Conservation (phyloP, 805 yeast genomes). For the Kuraishia hungarica region DNA sequence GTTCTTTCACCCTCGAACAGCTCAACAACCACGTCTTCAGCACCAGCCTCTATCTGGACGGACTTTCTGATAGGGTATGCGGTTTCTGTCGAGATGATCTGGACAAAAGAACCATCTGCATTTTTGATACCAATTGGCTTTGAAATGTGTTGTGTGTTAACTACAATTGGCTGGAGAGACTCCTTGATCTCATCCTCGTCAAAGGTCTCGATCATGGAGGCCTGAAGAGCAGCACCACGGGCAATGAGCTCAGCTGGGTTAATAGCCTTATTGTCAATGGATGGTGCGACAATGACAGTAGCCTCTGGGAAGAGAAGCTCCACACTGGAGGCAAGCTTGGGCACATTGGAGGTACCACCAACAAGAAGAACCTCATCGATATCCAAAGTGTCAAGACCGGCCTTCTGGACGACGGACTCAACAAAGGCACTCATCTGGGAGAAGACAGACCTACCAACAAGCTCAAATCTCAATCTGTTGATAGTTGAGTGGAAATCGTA, state of each 20-base stretch:
- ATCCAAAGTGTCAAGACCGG: conserved; percentile 76
- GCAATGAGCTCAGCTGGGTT: conserved; percentile 87
- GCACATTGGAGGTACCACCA: conserved; percentile 91
- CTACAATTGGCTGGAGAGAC: conserved; percentile 73
- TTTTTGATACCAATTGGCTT: conserved; percentile 81
- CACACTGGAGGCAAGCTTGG: conserved; percentile 77
- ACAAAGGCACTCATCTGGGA: conserved; percentile 71
- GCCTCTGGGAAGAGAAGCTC: conserved; percentile 74
- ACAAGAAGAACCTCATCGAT: conserved; percentile 84
- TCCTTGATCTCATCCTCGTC: conserved; percentile 77
- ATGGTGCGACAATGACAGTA: conserved; percentile 68
- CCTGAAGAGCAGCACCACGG: conserved; percentile 96
- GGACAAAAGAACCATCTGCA: conserved; percentile 59
- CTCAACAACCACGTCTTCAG: conserved; percentile 55
- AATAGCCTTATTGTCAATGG: conserved; percentile 64
- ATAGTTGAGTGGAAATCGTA: conserved; percentile 87
- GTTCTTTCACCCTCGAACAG: conserved; percentile 82
- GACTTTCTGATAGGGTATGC: conserved; percentile 86
- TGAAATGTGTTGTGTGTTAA: conserved; percentile 80
- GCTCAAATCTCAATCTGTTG: conserved; percentile 90
- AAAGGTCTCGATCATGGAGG: conserved; percentile 73
- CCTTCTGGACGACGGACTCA: conserved; percentile 67
- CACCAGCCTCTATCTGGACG: conserved; percentile 52
- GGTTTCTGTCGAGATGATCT: conserved; percentile 74
- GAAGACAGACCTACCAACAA: conserved; percentile 73